phyloP scores from a whole-genome alignment of 768 basidiomycete genomes.

The Termitomyces sp. region DNA sequence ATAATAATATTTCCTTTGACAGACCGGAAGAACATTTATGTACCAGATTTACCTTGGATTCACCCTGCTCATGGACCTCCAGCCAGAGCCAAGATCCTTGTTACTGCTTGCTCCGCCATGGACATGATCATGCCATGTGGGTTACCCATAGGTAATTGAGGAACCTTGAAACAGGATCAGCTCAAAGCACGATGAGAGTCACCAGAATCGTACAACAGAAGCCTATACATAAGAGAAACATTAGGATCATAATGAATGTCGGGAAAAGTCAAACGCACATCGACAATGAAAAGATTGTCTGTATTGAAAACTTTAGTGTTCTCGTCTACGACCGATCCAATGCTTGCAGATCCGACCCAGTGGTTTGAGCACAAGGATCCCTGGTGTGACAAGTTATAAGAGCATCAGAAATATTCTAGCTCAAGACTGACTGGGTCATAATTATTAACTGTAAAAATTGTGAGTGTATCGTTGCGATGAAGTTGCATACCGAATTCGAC shows the following conservation, averaged over 20 bases:
- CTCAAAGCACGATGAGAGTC: neutral
- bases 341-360: conserved; percentile 53
- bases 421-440: conserved; percentile 21
- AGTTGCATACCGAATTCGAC: conserved; percentile 6
- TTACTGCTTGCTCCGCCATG: conserved; percentile 50
- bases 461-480: neutral
- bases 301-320: conserved; percentile 49
- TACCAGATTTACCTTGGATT: neutral
- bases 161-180: conserved; percentile 25
- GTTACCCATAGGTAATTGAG: conserved; percentile 51
- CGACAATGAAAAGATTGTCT: conserved; percentile 49
- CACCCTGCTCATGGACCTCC: conserved; percentile 36
- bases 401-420: neutral
- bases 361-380: conserved; percentile 52
- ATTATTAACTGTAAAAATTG: conserved; percentile 26
- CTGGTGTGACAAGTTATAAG: conserved; percentile 11
- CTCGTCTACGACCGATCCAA: conserved; percentile 52
- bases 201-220: conserved; percentile 22
- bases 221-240: conserved; percentile 16
- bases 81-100: conserved; percentile 47
- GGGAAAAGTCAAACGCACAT: conserved; percentile 26
- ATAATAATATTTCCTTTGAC: no score
- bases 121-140: conserved; percentile 54
- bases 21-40: no score
- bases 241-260: neutral